Conservation (phyloP, 2,329 filamentous ascomycete genomes). For the Trichoderma atrobrunneum region DNA sequence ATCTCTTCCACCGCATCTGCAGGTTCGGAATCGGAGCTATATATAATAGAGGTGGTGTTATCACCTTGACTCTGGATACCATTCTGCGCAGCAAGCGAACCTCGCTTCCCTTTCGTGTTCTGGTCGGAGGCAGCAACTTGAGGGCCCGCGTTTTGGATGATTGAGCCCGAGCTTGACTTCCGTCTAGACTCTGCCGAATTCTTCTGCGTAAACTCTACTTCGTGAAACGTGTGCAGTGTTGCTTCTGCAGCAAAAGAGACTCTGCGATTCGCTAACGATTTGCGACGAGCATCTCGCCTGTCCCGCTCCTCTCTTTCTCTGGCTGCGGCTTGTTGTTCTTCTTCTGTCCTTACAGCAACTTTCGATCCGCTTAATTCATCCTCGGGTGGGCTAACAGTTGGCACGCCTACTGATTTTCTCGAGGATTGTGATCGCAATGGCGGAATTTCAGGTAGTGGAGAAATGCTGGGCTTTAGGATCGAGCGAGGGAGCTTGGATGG, state of each 20-base stretch:
- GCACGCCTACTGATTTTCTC: slow-evolving; percentile 18
- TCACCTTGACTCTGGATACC: slow-evolving; percentile 66
- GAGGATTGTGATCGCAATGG: slow-evolving; percentile 50
- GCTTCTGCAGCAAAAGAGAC: slow-evolving; percentile 98
- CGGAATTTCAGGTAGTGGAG: slow-evolving; percentile 63
- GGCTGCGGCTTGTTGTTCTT: slow-evolving; percentile 67
- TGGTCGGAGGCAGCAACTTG: slow-evolving; percentile 63
- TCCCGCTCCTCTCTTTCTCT: slow-evolving; percentile 69
- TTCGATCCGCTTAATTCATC: slow-evolving; percentile 46
- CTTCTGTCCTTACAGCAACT: slow-evolving; percentile 65
- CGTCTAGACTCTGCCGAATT: slow-evolving; percentile 69
- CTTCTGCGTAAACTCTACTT: slow-evolving; percentile 80
- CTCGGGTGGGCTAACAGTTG: slow-evolving; percentile 19
- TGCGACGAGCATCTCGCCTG: slow-evolving; percentile 81
- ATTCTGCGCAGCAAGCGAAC: slow-evolving; percentile 48
- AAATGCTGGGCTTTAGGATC: slow-evolving; percentile 78
- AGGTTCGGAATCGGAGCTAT: slow-evolving; percentile 64
- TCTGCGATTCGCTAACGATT: slow-evolving; percentile 86
- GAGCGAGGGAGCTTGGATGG: slow-evolving; percentile 57
- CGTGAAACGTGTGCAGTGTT: slow-evolving; percentile 95
- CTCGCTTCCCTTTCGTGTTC: slow-evolving; percentile 58
- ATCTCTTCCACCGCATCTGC: slow-evolving; percentile 55
- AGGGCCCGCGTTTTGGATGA: slow-evolving; percentile 53
- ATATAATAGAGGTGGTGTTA: slow-evolving; percentile 72
- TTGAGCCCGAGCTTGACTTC: slow-evolving; percentile 62